Evolutionary conservation across 306 rosid species (phyloP).

Genomic region (Cucurbita maxima): DNA sequence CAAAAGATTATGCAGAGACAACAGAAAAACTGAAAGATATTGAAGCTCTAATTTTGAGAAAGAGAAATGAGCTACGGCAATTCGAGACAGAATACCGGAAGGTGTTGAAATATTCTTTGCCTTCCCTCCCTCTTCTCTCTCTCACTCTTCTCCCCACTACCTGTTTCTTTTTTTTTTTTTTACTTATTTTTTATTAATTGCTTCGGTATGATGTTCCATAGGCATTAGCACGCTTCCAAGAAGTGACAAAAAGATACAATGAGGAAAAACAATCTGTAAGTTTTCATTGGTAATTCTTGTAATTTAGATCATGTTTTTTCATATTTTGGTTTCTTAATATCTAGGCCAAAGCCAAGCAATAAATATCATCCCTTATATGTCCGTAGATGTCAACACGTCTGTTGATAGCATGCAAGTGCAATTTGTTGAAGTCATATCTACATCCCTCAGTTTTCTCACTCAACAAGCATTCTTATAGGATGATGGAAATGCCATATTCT

Average conservation of each 20-base stretch:
- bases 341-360: background rate
- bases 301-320: background rate
- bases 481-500: background rate
- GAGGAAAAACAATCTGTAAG: slow-evolving; percentile 81
- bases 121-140: background rate
- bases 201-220: slow-evolving; percentile 6
- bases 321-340: background rate
- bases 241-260: slow-evolving; percentile 83
- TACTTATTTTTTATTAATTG: background rate
- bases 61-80: slow-evolving; percentile 94
- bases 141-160: background rate
- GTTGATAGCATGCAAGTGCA: background rate
- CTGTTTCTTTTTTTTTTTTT: slow-evolving; percentile 11
- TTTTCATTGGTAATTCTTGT: background rate
- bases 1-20: slow-evolving; percentile 55
- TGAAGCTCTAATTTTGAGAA: slow-evolving; percentile 84
- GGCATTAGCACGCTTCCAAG: slow-evolving; percentile 95
- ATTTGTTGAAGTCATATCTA: background rate
- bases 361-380: background rate
- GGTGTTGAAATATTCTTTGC: slow-evolving; percentile 28
- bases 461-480: background rate
- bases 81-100: slow-evolving; percentile 84
- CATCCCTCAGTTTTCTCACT: background rate
- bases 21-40: slow-evolving; percentile 67
- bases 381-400: background rate